These are phyloP conservation scores for Quercus ilex DNA, from an alignment of 306 rosid species.

Conservation along the genomic window DNA sequence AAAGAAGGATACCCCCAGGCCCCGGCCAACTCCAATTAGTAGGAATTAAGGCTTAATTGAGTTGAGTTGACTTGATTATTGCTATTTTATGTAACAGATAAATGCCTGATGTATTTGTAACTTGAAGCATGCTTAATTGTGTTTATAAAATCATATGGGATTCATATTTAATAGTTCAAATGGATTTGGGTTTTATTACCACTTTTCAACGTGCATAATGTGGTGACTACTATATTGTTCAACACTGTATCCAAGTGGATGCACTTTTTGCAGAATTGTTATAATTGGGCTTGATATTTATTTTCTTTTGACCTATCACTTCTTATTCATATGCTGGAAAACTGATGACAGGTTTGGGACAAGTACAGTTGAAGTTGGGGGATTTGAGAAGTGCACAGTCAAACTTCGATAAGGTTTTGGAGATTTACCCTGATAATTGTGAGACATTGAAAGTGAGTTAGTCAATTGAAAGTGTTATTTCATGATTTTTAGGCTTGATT, in stretches of 20 bases:
- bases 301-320: slow-evolving; percentile 3
- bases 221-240: neutral
- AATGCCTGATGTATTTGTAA: slow-evolving; percentile 3
- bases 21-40: neutral
- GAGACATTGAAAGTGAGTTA: slow-evolving; percentile 87
- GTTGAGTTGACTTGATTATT: neutral
- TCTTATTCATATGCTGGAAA: slow-evolving; percentile 17
- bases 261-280: slow-evolving; percentile 11
- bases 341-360: slow-evolving; percentile 78
- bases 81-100: neutral
- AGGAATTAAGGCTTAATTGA: neutral
- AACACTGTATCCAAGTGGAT: slow-evolving; percentile 18
- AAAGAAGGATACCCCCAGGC: neutral
- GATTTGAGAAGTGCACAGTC: slow-evolving; percentile 87
- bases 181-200: neutral
- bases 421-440: slow-evolving; percentile 82
- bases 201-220: slow-evolving; percentile 5
- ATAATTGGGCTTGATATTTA: neutral
- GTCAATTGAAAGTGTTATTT: slow-evolving; percentile 15
- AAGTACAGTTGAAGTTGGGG: slow-evolving; percentile 94
- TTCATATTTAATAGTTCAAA: neutral
- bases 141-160: neutral
- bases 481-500: slow-evolving; percentile 6
- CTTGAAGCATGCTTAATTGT: slow-evolving; percentile 2
- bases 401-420: slow-evolving; percentile 92